These are phyloP conservation scores for Leucocoprinus leucothites DNA, from an alignment of 768 basidiomycete genomes.

Conservation along the genomic window DNA sequence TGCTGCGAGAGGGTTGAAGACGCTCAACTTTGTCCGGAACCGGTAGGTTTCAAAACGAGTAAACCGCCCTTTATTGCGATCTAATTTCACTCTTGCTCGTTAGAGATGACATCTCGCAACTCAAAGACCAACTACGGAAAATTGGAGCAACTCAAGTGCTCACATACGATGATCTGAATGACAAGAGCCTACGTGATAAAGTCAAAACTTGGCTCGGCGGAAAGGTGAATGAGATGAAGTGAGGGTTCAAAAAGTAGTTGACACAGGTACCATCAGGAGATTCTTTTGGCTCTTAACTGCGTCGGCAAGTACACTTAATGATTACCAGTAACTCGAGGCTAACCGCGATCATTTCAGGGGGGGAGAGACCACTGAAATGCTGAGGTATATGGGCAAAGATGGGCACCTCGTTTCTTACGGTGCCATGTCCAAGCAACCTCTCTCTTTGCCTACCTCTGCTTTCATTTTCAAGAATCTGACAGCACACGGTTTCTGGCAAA, in stretches of 20 bases:
- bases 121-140: conserved; percentile 47
- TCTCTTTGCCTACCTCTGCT: conserved; percentile 71
- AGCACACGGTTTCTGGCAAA: conserved; percentile 78
- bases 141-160: conserved; percentile 77
- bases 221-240: conserved; percentile 32
- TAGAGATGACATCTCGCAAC: conserved; percentile 50
- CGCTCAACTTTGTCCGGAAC: conserved; percentile 78
- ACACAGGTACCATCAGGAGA: conserved; percentile 24
- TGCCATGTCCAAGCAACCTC: conserved; percentile 83
- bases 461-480: conserved; percentile 86
- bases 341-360: conserved; percentile 34
- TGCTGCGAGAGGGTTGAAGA: conserved; percentile 63
- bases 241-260: neutral
- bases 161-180: conserved; percentile 71
- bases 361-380: conserved; percentile 70
- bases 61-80: neutral
- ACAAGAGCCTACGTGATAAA: conserved; percentile 49
- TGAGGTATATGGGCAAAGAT: conserved; percentile 58
- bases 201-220: conserved; percentile 64
- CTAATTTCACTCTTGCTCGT: neutral
- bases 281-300: conserved; percentile 48
- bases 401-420: conserved; percentile 85
- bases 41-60: conserved; percentile 38
- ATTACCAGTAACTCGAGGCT: neutral
- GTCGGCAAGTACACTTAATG: conserved; percentile 32